Percentiles rank a stretch among this genome's conserved stretches.
Evolutionary conservation across 2,329 filamentous ascomycete species (phyloP).

Genomic region (Shiraia sp.): DNA sequence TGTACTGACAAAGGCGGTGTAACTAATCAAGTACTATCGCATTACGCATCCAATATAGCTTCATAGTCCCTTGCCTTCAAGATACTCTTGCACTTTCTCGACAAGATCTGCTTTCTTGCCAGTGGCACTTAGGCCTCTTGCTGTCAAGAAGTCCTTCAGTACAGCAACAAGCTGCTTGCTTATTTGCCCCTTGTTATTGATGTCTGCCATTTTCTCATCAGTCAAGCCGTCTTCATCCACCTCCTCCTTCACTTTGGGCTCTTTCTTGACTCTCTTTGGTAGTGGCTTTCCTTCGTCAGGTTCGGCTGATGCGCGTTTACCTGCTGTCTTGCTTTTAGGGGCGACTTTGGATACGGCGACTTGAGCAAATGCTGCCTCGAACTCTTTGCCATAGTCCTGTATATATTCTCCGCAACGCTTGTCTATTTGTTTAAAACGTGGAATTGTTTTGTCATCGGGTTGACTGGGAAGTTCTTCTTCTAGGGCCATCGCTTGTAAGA

Average conservation of each 20-base stretch:
- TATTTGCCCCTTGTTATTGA: conserved; percentile 50
- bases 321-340: conserved; percentile 44
- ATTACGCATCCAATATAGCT: neutral
- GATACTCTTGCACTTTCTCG: conserved; percentile 40
- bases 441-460: conserved; percentile 77
- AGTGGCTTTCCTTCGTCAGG: conserved; percentile 21
- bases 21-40: too few relatives aligned
- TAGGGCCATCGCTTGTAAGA: conserved; percentile 86
- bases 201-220: conserved; percentile 50
- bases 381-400: conserved; percentile 71
- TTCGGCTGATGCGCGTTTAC: conserved; percentile 48
- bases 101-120: conserved; percentile 46
- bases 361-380: conserved; percentile 62
- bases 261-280: conserved; percentile 33
- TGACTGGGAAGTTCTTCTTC: conserved; percentile 85
- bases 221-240: conserved; percentile 34
- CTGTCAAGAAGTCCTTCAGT: conserved; percentile 38
- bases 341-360: conserved; percentile 43
- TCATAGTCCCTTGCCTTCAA: conserved; percentile 37
- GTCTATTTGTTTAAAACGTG: conserved; percentile 84
- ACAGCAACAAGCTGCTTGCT: conserved; percentile 45
- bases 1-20: too few relatives aligned
- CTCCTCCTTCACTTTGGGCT: conserved; percentile 27
- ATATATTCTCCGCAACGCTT: conserved; percentile 81
- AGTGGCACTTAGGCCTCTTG: conserved; percentile 21